Base-by-base conservation (phyloP, 176 grass and related monocot genomes). In the Carex parvula region DNA sequence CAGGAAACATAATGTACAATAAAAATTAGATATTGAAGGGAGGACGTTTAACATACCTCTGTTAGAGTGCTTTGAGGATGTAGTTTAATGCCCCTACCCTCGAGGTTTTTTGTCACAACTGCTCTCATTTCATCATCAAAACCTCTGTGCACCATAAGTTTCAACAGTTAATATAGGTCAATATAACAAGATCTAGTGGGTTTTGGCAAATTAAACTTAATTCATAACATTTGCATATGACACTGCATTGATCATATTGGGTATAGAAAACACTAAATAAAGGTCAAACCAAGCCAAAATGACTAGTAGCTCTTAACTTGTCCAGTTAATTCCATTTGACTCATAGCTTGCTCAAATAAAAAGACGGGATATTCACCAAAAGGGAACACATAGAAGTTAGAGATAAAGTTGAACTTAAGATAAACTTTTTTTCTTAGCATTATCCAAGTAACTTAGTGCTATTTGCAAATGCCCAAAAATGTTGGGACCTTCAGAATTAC, bases 71-170 rank as follows among this genome's bases (percentile, higher is more conserved):
- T 84, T 54, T 63, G 84, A 1, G 96, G 89, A 88, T 98, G 96
- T 75, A 98, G 89, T 81, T 62, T 85, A 58, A 95, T 93, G 50
- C 96, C 96, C 75, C 93, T 95, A 79, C 92, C 96, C 64, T 92
- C 93, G 35, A 98, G 96, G 76, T 98, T 98, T 86, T 82, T 93
- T 66, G 96, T 93, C 69, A 98, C 96, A 90, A 89, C 77, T 48
- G 26, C 17, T 83, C 96, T 93, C 96, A 98, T 95, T 89, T 95
- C 96, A 69, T 98, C 91, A 92, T 95, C 96, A 67, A 95, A 98
- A 60, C 96, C 96, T 86, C 96, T 98, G 84, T 39, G 62, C 20
- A 44, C 62, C 16, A 68, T 26, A 32, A 17, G 5, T 77, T 52
- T 22, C 72, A 53, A 15, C 46, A 55, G 22, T 76, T 55, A 64